Percentiles rank a stretch among this genome's conserved stretches.
Conservation (phyloP, 78 protist species). For the Guillardia theta region DNA sequence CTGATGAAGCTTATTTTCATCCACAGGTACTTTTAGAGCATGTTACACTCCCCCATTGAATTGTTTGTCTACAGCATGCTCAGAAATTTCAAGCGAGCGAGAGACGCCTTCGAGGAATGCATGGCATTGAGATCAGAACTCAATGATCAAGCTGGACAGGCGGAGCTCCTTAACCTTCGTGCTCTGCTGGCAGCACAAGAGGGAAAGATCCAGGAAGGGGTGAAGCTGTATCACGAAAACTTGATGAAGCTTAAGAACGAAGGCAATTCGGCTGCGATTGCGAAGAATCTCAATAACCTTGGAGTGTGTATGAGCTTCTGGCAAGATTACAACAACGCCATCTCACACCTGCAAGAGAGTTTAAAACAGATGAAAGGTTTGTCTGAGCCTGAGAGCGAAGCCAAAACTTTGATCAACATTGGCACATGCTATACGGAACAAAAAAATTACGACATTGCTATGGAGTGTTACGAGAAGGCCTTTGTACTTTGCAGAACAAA, state of each 20-base stretch:
- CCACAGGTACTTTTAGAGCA: too few relatives aligned
- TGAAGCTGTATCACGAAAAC: too few relatives aligned
- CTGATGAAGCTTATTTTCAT: conserved; percentile 32
- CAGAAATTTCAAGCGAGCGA: not conserved
- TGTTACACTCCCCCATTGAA: too few relatives aligned
- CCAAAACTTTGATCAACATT: not conserved
- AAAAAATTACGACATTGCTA: not conserved
- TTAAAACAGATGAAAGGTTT: not conserved
- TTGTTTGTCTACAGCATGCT: too few relatives aligned
- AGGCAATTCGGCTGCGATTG: too few relatives aligned
- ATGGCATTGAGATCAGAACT: not conserved
- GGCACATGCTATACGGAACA: not conserved
- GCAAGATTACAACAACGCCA: not conserved
- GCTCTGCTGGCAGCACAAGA: not conserved
- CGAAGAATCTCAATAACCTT: too few relatives aligned
- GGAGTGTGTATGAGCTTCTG: not conserved
- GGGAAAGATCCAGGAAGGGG: not conserved
- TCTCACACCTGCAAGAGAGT: not conserved
- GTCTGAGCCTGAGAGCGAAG: not conserved
- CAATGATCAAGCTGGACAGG: not conserved
- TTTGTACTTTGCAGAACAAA: not conserved
- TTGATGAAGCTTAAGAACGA: too few relatives aligned
- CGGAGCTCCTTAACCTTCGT: not conserved
- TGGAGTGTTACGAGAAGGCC: not conserved
- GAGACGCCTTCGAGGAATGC: not conserved